Conservation (phyloP, 2,329 filamentous ascomycete species). For the Paradendryphiella salina region DNA sequence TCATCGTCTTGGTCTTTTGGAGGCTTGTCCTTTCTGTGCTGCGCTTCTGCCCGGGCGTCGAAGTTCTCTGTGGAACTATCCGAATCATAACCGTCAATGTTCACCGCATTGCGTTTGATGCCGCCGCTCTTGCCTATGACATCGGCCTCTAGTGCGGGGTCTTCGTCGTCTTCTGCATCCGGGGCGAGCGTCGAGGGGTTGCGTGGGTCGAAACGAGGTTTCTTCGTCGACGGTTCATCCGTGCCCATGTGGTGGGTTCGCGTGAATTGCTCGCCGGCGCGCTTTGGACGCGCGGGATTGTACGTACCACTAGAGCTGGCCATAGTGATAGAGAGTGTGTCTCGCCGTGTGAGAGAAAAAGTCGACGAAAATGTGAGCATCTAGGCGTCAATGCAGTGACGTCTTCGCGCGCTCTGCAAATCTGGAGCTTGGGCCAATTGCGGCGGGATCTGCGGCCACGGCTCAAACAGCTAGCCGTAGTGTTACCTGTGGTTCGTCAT, state of each 20-base stretch:
- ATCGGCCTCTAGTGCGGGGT: conserved; percentile 82
- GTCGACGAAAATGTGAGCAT: background rate
- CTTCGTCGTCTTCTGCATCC: conserved; percentile 74
- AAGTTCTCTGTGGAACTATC: conserved; percentile 92
- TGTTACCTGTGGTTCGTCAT: conserved; percentile 19
- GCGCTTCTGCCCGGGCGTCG: conserved; percentile 69
- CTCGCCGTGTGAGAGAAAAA: background rate
- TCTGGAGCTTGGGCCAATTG: conserved; percentile 27
- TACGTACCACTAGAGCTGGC: conserved; percentile 34
- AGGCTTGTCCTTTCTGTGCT: conserved; percentile 51
- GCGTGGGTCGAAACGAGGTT: conserved; percentile 88
- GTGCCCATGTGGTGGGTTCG: conserved; percentile 69
- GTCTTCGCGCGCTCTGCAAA: conserved; percentile 16
- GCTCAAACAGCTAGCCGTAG: conserved; percentile 27
- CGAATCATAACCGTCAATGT: conserved; percentile 94
- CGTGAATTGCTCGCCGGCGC: conserved; percentile 78
- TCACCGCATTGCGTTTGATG: conserved; percentile 90
- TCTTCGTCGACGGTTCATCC: conserved; percentile 64
- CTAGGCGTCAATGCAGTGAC: conserved; percentile 12
- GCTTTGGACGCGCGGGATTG: conserved; percentile 73
- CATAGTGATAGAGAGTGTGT: conserved; percentile 19
- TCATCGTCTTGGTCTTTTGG: conserved; percentile 57
- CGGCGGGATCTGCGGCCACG: conserved; percentile 13
- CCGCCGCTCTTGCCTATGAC: conserved; percentile 77
- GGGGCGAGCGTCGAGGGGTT: conserved; percentile 91